phyloP scores from a whole-genome alignment of 1,284 basidiomycete genomes.

The Sanghuangporus baumii region DNA sequence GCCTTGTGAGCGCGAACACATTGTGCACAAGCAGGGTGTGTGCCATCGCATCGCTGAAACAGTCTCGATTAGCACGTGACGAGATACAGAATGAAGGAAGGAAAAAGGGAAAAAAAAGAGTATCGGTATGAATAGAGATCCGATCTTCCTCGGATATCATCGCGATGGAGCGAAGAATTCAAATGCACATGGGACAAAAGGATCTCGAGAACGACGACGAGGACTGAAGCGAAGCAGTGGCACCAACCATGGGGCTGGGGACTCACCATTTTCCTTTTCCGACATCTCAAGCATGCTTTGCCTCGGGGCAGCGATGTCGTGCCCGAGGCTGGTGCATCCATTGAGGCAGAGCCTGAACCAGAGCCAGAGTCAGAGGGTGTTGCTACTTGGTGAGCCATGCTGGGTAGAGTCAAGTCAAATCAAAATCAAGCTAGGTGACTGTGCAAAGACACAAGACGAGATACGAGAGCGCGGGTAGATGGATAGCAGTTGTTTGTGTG shows the following conservation, averaged over 20 bases:
- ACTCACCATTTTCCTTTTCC: conserved; percentile 26
- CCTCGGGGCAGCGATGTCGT: conserved; percentile 28
- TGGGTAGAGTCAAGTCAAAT: no score
- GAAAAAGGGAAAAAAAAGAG: background rate
- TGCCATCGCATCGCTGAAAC: conserved; percentile 37
- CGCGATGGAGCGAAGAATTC: conserved; percentile 22
- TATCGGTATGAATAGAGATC: background rate
- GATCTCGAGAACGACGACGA: conserved; percentile 11
- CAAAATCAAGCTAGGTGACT: background rate
- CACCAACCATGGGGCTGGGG: background rate
- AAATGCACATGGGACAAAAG: background rate
- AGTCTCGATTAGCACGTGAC: background rate
- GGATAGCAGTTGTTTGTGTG: no score
- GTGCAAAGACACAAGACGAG: background rate
- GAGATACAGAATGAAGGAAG: background rate
- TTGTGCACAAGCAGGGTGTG: conserved; percentile 38
- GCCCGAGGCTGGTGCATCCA: background rate
- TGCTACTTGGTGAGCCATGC: background rate
- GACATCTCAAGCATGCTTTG: conserved; percentile 65
- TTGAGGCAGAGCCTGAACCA: background rate
- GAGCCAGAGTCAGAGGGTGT: background rate
- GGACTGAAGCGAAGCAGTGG: background rate
- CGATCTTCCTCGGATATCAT: conserved; percentile 10
- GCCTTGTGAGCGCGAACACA: conserved; percentile 37
- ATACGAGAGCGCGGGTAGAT: background rate